Evolutionary conservation across 1,284 basidiomycete species (phyloP).

Genomic region (Heterobasidion occidentale): DNA sequence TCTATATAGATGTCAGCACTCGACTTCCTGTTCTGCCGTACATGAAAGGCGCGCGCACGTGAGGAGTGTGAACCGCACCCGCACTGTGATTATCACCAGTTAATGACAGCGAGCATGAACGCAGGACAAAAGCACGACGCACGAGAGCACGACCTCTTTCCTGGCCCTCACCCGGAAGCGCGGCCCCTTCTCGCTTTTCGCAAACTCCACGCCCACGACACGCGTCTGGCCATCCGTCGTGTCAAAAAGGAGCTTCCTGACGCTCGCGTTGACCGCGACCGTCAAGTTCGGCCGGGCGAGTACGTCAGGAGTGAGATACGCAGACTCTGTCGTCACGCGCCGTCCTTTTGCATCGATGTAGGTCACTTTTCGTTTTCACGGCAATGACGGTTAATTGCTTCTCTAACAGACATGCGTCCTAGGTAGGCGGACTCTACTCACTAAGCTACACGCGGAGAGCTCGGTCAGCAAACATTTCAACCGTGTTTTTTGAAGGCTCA

Average conservation of each 20-base stretch:
- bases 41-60: constrained; percentile 24
- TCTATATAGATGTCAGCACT: constrained; percentile 24
- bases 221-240: constrained; percentile 29
- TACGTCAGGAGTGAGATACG: constrained; percentile 57
- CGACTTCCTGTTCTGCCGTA: constrained; percentile 4
- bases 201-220: constrained; percentile 57
- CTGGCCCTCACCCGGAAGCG: constrained; percentile 35
- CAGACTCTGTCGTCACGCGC: constrained; percentile 54
- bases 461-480: not conserved
- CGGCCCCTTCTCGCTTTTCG: constrained; percentile 23
- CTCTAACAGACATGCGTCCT: too few species aligned
- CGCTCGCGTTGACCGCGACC: constrained; percentile 44
- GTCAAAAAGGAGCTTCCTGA: constrained; percentile 54
- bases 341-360: constrained; percentile 42
- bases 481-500: constrained; percentile 20
- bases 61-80: constrained; percentile 57
- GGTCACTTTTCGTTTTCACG: constrained; percentile 39
- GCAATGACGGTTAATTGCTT: not conserved
- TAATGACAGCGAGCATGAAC: not conserved
- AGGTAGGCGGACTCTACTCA: constrained; percentile 5
- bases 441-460: constrained; percentile 11
- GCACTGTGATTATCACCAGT: constrained; percentile 29
- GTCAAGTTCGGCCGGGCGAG: constrained; percentile 55
- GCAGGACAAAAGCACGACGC: constrained; percentile 16
- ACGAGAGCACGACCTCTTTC: constrained; percentile 62